A percentile compares a stretch with the other conserved stretches of the same genome.
Conservation (phyloP, 139 green algal genomes). For the Closterium sp. region DNA sequence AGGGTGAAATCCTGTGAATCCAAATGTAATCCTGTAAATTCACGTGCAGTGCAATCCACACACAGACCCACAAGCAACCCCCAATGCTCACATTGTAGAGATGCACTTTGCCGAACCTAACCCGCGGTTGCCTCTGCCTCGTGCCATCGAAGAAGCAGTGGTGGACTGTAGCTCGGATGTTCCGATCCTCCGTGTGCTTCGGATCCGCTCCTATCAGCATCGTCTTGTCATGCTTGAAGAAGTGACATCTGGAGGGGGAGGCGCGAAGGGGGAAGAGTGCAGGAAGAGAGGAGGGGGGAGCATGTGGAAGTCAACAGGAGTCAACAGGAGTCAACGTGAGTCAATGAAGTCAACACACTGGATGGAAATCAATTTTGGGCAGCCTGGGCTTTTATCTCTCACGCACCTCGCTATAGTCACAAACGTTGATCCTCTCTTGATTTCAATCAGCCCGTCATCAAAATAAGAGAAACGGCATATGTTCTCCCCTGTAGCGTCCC, state of each 20-base stretch:
- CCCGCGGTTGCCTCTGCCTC: conserved; percentile 24
- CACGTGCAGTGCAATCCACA: neutral
- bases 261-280: neutral
- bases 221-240: conserved; percentile 17
- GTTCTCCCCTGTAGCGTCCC: too few species aligned
- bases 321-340: neutral
- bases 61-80: neutral
- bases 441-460: neutral
- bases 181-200: conserved; percentile 13
- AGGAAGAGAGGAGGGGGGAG: neutral
- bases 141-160: conserved; percentile 32
- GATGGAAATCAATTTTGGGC: neutral
- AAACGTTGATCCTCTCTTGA: too few species aligned
- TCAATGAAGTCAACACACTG: neutral
- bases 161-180: conserved; percentile 21
- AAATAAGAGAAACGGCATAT: neutral
- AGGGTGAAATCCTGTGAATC: too few species aligned
- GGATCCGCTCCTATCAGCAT: conserved; percentile 36
- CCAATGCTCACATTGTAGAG: conserved; percentile 32
- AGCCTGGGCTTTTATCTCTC: neutral
- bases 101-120: conserved; percentile 24
- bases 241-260: conserved; percentile 5
- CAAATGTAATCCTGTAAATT: neutral
- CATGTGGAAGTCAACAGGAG: neutral
- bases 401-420: neutral